These are phyloP conservation scores for Boletus speciosus DNA, from an alignment of 768 basidiomycete genomes.

Conservation along the genomic window DNA sequence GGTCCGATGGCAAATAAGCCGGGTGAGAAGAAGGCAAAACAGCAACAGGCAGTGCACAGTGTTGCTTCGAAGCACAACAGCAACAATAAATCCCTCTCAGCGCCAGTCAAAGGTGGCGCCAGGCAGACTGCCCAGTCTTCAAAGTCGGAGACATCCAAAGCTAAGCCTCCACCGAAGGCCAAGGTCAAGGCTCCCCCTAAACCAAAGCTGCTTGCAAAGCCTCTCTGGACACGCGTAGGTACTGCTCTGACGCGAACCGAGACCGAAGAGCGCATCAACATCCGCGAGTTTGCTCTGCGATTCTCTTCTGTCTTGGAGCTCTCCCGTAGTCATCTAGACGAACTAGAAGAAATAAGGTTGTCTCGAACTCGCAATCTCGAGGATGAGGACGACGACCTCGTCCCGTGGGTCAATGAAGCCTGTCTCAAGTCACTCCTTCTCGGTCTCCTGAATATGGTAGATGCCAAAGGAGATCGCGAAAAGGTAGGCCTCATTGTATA, in stretches of 20 bases:
- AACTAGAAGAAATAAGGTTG: constrained; percentile 55
- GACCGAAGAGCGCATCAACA: constrained; percentile 59
- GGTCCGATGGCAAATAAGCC: constrained; percentile 28
- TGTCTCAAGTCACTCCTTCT: constrained; percentile 63
- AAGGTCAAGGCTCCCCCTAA: constrained; percentile 28
- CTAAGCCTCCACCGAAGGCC: constrained; percentile 17
- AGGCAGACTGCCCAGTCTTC: constrained; percentile 3
- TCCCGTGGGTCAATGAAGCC: constrained; percentile 62
- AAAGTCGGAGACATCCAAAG: constrained; percentile 16
- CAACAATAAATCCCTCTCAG: constrained; percentile 10
- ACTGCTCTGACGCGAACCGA: constrained; percentile 42
- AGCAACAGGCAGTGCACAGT: constrained; percentile 4
- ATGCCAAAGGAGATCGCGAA: constrained; percentile 39
- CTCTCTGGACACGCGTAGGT: constrained; percentile 50
- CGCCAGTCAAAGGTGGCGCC: constrained; percentile 8
- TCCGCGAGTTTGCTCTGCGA: constrained; percentile 71
- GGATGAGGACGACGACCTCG: constrained; percentile 36
- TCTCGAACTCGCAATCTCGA: constrained; percentile 32
- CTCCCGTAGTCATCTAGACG: constrained; percentile 52
- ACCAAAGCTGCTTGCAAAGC: constrained; percentile 42
- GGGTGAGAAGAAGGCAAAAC: constrained; percentile 18
- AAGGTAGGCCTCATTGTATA: constrained; percentile 19
- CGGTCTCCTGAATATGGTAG: constrained; percentile 54
- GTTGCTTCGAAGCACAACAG: neutral
- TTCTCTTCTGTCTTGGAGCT: constrained; percentile 53